phyloP scores from a whole-genome alignment of 768 basidiomycete species.

The Coprinopsis strossmayeri region DNA sequence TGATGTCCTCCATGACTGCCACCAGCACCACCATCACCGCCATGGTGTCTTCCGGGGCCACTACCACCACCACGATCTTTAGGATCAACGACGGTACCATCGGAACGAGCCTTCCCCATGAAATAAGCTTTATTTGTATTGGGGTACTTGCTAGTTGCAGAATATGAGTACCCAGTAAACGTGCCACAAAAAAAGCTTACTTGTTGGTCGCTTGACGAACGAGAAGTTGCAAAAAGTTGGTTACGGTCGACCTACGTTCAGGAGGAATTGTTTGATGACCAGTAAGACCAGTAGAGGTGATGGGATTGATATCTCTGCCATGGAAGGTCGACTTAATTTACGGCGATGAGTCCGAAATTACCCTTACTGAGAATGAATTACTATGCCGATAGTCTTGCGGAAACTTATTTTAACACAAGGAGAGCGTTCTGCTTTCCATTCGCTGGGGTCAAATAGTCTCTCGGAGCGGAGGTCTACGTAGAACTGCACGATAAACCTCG shows the following conservation, averaged over 20 bases:
- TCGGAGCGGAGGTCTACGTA: conserved; percentile 21
- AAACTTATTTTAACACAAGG: not conserved
- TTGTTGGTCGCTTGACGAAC: conserved; percentile 40
- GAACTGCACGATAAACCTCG: no score
- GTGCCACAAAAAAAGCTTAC: conserved; percentile 18
- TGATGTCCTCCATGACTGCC: no score
- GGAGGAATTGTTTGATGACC: conserved; percentile 5
- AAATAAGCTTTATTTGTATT: conserved; percentile 45
- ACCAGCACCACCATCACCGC: not conserved
- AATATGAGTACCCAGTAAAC: not conserved
- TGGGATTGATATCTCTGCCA: no score
- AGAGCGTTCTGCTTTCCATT: not conserved
- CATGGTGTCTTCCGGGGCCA: not conserved
- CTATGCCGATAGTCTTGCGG: not conserved
- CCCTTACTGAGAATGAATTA: conserved; percentile 1
- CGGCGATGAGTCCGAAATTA: no score
- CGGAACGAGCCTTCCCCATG: conserved; percentile 1
- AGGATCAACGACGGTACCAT: not conserved
- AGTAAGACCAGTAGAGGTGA: no score
- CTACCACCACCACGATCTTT: not conserved
- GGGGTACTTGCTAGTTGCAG: conserved; percentile 28
- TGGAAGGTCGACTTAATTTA: no score
- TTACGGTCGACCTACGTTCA: conserved; percentile 25
- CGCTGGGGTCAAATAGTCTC: conserved; percentile 16
- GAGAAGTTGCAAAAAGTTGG: conserved; percentile 43